These are phyloP conservation scores for Mrakiaceae sp. DNA, from an alignment of 1,284 basidiomycete species.

Conservation along the genomic window DNA sequence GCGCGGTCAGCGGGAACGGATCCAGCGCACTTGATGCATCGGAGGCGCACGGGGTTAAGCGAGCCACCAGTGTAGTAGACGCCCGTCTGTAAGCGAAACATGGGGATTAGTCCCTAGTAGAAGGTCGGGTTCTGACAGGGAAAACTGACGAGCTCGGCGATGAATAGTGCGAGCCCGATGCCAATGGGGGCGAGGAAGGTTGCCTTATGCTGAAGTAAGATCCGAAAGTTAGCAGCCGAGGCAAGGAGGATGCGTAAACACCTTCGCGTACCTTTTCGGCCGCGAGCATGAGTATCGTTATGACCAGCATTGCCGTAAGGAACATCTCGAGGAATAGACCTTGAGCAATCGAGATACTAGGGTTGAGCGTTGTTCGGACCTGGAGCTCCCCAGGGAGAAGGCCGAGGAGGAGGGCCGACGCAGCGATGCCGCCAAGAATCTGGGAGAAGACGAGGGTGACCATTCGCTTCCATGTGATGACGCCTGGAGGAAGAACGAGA, in stretches of 20 bases:
- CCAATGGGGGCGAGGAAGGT: conserved; percentile 43
- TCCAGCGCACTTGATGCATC: neutral
- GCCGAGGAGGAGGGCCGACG: conserved; percentile 33
- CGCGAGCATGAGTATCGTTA: conserved; percentile 37
- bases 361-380: conserved; percentile 32
- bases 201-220: conserved; percentile 33
- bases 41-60: conserved; percentile 28
- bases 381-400: conserved; percentile 34
- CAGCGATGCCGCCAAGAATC: conserved; percentile 38
- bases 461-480: conserved; percentile 32
- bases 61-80: conserved; percentile 32
- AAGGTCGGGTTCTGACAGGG: no score
- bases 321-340: conserved; percentile 35
- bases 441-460: conserved; percentile 35
- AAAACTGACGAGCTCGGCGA: conserved; percentile 33
- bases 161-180: conserved; percentile 40
- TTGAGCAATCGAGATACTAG: conserved; percentile 24
- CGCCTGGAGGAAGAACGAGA: conserved; percentile 35
- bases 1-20: neutral
- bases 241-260: neutral
- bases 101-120: conserved; percentile 24
- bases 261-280: conserved; percentile 26
- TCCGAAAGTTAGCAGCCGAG: neutral
- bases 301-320: conserved; percentile 29
- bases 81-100: neutral